These are phyloP conservation scores for Candida incommunis DNA, from an alignment of 805 yeast genomes.

Conservation along the genomic window DNA sequence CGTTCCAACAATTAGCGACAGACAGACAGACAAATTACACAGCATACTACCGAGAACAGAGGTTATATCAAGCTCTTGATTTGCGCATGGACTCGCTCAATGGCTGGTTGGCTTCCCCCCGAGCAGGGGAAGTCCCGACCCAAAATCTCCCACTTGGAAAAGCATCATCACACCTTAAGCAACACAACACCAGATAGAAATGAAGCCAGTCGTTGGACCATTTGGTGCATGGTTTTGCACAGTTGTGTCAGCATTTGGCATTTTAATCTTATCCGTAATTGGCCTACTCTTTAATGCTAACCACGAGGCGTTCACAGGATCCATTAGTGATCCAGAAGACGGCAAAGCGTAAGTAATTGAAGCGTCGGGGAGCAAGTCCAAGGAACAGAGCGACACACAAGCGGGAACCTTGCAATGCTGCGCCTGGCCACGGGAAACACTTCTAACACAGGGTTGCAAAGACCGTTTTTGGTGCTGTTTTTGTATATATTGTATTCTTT, in stretches of 20 bases:
- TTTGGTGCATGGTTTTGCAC: slow-evolving; percentile 95
- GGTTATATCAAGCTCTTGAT: too few species aligned
- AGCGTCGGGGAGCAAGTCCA: too few species aligned
- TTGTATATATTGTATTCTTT: slow-evolving; percentile 67
- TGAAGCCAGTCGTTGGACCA: slow-evolving; percentile 40
- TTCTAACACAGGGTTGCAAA: slow-evolving; percentile 48
- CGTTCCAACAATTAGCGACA: too few species aligned
- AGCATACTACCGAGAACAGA: too few species aligned
- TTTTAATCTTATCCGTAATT: slow-evolving; percentile 70
- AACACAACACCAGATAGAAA: slow-evolving; percentile 10
- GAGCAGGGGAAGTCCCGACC: too few species aligned
- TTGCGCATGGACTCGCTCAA: too few species aligned
- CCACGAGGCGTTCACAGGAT: slow-evolving; percentile 89
- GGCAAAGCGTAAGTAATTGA: slow-evolving; percentile 67
- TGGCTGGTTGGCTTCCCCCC: too few species aligned
- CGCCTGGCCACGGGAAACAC: too few species aligned
- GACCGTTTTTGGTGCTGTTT: slow-evolving; percentile 80
- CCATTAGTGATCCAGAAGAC: slow-evolving; percentile 79
- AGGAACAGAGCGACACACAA: too few species aligned
- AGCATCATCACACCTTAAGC: slow-evolving; percentile 1
- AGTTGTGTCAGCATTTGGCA: slow-evolving; percentile 80
- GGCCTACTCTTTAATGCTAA: slow-evolving; percentile 68
- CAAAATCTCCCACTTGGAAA: too few species aligned
- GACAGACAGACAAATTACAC: too few species aligned
- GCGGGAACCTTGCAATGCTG: too few species aligned